Percentiles rank a stretch among this genome's conserved stretches.
Conservation (phyloP, 2,329 filamentous ascomycete genomes). For the Claviceps humidiphila region DNA sequence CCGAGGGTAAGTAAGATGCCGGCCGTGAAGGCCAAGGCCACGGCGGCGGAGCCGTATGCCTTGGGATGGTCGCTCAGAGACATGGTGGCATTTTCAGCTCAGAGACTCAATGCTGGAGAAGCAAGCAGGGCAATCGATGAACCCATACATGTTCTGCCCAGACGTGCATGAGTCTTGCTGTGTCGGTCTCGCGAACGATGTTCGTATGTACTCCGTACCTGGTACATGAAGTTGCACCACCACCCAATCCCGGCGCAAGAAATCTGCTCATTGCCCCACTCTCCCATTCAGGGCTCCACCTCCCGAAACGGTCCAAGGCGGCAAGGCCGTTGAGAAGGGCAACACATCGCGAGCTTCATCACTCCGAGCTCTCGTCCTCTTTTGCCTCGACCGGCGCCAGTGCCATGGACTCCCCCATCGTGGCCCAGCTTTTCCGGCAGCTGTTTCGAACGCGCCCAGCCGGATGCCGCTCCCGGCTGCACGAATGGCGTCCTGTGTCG, state of each 20-base stretch:
- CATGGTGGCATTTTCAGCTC: conserved; percentile 25
- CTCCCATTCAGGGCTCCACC: neutral
- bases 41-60: conserved; percentile 50
- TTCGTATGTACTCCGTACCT: no score
- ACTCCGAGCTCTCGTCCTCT: no score
- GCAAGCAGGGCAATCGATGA: neutral
- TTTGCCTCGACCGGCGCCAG: neutral
- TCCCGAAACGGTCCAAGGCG: neutral
- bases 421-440: conserved; percentile 69
- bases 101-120: neutral
- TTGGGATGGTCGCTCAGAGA: conserved; percentile 47
- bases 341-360: neutral
- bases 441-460: conserved; percentile 55
- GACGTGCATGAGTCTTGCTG: no score
- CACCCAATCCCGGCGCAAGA: neutral
- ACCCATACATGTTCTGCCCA: neutral
- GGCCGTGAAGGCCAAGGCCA: conserved; percentile 61
- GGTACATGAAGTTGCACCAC: neutral
- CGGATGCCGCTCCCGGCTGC: conserved; percentile 18
- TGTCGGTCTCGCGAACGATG: no score
- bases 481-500: neutral
- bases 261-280: neutral
- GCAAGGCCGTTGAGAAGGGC: neutral
- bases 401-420: conserved; percentile 68
- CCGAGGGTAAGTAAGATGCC: conserved; percentile 64